Evolutionary conservation across 139 green algal species (phyloP).

Genomic region (Volvox reticuliferus): DNA sequence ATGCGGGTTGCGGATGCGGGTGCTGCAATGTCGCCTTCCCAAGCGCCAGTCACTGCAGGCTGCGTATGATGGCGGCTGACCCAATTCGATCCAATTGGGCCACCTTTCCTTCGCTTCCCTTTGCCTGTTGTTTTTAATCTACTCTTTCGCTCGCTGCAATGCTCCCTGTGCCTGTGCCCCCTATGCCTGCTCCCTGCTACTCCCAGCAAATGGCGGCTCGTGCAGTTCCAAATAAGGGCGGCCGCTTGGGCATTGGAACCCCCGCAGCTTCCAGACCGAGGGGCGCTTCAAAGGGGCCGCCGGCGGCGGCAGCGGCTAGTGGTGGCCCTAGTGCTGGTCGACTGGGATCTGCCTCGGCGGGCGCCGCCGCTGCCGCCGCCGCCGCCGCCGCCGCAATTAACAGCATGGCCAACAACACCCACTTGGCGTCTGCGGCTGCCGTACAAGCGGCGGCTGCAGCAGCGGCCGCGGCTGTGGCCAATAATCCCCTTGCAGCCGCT

Average conservation of each 20-base stretch:
- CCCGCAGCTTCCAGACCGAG: background rate
- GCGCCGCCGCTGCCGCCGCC: background rate
- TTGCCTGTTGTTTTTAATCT: no score
- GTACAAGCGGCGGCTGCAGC: background rate
- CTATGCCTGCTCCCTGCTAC: background rate
- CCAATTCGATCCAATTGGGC: no score
- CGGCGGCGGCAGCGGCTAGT: background rate
- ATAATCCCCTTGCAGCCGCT: background rate
- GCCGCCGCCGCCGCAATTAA: background rate
- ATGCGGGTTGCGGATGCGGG: no score
- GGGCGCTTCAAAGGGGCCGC: background rate
- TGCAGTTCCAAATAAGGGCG: background rate
- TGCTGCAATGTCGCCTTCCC: no score
- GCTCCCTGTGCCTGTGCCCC: background rate
- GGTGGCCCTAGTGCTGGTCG: background rate
- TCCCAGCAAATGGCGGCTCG: slow-evolving; percentile 38
- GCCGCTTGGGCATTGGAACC: background rate
- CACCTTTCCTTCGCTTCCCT: no score
- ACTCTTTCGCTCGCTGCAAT: no score
- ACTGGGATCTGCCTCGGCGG: background rate
- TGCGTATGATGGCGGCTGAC: no score
- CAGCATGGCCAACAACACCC: background rate
- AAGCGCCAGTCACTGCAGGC: no score
- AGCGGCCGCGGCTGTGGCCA: background rate
- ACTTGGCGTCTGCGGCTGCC: no score